A percentile compares a stretch with the other conserved stretches of the same genome.
These are phyloP conservation scores for Panicum miliaceum DNA, from an alignment of 176 grass and related monocot species.

Conservation along the genomic window DNA sequence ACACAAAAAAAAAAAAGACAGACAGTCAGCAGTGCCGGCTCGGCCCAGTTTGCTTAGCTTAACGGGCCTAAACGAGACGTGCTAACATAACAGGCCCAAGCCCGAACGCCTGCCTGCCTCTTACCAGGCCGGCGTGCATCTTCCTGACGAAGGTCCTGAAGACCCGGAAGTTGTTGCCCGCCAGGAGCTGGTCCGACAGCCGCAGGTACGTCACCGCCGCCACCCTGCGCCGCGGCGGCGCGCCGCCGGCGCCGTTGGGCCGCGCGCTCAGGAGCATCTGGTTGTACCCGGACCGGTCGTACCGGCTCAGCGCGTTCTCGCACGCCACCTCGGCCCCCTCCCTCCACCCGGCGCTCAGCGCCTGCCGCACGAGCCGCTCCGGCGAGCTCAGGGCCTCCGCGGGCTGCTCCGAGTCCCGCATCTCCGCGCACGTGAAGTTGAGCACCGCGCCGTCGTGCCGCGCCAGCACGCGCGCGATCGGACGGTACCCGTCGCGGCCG, in stretches of 20 bases:
- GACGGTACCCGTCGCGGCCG: conserved; percentile 61
- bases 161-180: conserved; percentile 55
- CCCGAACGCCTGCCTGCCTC: neutral
- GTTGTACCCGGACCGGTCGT: conserved; percentile 68
- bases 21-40: neutral
- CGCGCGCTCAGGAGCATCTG: conserved; percentile 69
- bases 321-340: conserved; percentile 72
- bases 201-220: conserved; percentile 77
- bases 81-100: neutral
- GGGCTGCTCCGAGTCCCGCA: conserved; percentile 63
- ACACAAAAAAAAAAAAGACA: neutral
- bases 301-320: conserved; percentile 80
- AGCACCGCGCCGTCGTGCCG: conserved; percentile 65
- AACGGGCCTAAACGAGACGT: neutral
- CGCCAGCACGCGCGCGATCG: conserved; percentile 60
- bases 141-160: conserved; percentile 73
- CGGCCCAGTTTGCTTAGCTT: neutral
- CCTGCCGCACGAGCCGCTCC: conserved; percentile 72
- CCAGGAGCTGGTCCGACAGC: conserved; percentile 61
- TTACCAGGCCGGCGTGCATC: conserved; percentile 80
- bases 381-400: conserved; percentile 56
- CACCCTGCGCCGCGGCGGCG: conserved; percentile 40
- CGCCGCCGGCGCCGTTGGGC: conserved; percentile 50
- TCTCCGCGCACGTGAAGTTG: conserved; percentile 89
- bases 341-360: conserved; percentile 73